Base-by-base conservation (phyloP, 2,329 filamentous ascomycete species). In the Hirsutella rhossiliensis region DNA sequence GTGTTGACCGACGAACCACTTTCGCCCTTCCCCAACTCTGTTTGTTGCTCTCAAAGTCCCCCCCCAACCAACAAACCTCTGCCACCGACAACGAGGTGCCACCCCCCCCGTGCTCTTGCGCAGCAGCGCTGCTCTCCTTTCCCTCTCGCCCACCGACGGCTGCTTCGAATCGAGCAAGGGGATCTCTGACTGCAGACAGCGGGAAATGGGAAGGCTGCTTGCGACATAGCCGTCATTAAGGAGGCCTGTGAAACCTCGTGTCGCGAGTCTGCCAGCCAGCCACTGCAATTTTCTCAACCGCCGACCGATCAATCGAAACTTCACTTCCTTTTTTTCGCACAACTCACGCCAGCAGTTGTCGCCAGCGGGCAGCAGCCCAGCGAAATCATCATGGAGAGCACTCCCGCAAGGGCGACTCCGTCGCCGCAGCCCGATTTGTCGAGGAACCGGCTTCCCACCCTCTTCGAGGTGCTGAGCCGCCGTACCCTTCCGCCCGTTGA, bases 401-500 rank as follows among this genome's bases (percentile, higher is more conserved):
- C 45, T 32, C 45, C 50, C 30, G 49, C 50, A 20, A 52, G 56
- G 49, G 52, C 60, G 44, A 66, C 67, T 45, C 69, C 73, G 41
- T 76, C 76, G 38, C 75, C 75, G 40, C 64, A 71, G 49, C 76
- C 76, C 40, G 78, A 82, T 52, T 60, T 77, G 50, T 65, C 67
- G 52, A 82, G 92, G 57, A 94, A 94, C 61, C 78, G 92, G 52
- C 77, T 98, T 47, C 92, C 92, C 40, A 96, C 88, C 1, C 78
- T 98, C 42, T 96, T 94, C 61, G 94, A 98, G 66, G 92, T 98
- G 45, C 71, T 98, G 48, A 95, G 87, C 61, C 81, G 94, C 53
- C 82, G 88, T 51, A 98, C 92, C n/a, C 75, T 94, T 18, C 87
- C 94, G 41, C 92, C 92, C 0, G 90, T 98, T 46, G 94, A 98